Evolutionary conservation across 176 grass and related monocot genomes (phyloP).

Genomic region (sorghum (Sorghum bicolor)): Sorghum_bicolor_NCBIv3 NC_012875.2:46719501-46720000

Average conservation of each 20-base stretch:
- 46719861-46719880: constrained; percentile 79
- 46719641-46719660: constrained; percentile 72
- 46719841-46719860: constrained; percentile 95
- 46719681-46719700: constrained; percentile 98
- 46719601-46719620: constrained; percentile 79
- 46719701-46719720: constrained; percentile 99
- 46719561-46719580: constrained; percentile 96
- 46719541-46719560: constrained; percentile 67
- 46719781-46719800: constrained; percentile 7
- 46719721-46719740: constrained; percentile 99
- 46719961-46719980: neutral
- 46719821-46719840: constrained; percentile 61
- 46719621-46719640: constrained; percentile 95
- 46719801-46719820: neutral
- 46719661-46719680: constrained; percentile 87
- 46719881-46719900: constrained; percentile 64
- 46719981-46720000: neutral
- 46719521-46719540: constrained; percentile 45
- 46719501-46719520: neutral
- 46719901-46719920: constrained; percentile 72
- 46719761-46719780: constrained; percentile 17
- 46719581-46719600: constrained; percentile 83
- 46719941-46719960: neutral
- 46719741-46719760: constrained; percentile 82
- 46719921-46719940: constrained; percentile 70